A percentile compares a stretch with the other conserved stretches of the same genome.
phyloP scores from a whole-genome alignment of 345 rosid species.

The Reutealis trisperma region DNA sequence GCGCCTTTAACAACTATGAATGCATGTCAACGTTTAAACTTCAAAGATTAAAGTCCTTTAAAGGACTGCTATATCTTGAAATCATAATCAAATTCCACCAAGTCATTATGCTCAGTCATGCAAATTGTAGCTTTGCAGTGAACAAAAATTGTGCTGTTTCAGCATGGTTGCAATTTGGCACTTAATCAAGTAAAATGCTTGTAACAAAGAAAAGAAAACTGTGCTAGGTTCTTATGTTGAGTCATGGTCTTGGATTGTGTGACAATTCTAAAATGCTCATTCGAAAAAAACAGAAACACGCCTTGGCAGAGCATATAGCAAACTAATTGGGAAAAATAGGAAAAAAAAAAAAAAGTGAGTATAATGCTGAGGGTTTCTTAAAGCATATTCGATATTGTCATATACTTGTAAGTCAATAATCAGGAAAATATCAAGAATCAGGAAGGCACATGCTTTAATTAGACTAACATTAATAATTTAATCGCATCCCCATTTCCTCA shows the following conservation, averaged over 20 bases:
- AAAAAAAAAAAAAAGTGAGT: background rate
- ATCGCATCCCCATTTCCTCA: background rate
- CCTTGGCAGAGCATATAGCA: background rate
- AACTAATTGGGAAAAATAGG: background rate
- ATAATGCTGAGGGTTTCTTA: background rate
- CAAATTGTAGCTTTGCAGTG: background rate
- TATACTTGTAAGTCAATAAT: background rate
- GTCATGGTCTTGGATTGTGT: background rate
- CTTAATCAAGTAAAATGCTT: background rate
- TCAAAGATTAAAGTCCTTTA: background rate
- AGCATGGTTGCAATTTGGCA: background rate
- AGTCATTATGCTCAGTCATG: background rate
- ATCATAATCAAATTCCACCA: background rate
- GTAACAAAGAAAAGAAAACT: no score
- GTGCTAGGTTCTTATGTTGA: no score
- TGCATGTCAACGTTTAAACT: background rate
- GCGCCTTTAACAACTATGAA: no score
- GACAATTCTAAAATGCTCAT: background rate
- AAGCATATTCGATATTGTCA: background rate
- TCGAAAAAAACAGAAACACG: background rate
- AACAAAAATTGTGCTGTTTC: no score
- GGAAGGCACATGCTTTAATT: background rate
- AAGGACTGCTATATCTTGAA: background rate
- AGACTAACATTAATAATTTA: background rate
- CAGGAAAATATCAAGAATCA: background rate